Evolutionary conservation across 2,329 filamentous ascomycete species (phyloP), one percentile per base, ranked within the genome.

Genomic region (Colletotrichum sp.): DNA sequence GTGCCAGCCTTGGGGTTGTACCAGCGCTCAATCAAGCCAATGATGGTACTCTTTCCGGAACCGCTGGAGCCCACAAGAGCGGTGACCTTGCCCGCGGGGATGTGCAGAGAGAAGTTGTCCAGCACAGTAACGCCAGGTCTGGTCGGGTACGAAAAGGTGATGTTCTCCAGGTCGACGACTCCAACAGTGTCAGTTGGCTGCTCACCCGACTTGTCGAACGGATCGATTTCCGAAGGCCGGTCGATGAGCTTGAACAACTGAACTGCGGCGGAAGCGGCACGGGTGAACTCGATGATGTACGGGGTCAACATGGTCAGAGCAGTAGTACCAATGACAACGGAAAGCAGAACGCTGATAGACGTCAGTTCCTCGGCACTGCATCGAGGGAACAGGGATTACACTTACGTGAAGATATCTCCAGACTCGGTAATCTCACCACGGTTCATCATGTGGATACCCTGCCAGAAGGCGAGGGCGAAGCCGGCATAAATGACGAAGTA

Each of bases 91-190:
- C 86, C 86, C 5, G 87, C 85, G 3, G 87, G 86, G 6, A 89
- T 82, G 4, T 82, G 78, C 1, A 89, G 81, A 3, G 82, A 84
- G 34, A 89, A 85, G 49, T 86, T 79, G 13, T 87, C 81, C 10
- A 89, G 78, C 2, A 89, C 86, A 1, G 82, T 82, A 10, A 84
- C 82, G 3, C 85, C 84, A 1, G 87, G 87, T 0, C 88, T 81
- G 2, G 84, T 85, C 0, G 88, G 88, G 77, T 90, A 90, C 3
- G 84, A 80, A 73, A 89, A 88, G 1, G 79, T 82, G n/a, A 90
- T 78, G 21, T 85, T 83, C 9, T 86, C 80, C 13, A 89, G 77
- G 18, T 85, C 81, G 5, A 89, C 80, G 5, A 80, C 74, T 6
- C 85, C 85, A 3, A 79, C 30, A 1, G 82, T 82, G 18, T 82